These are phyloP conservation scores for Penicillium sp. DNA, from an alignment of 2,329 filamentous ascomycete genomes.

Conservation along the genomic window DNA sequence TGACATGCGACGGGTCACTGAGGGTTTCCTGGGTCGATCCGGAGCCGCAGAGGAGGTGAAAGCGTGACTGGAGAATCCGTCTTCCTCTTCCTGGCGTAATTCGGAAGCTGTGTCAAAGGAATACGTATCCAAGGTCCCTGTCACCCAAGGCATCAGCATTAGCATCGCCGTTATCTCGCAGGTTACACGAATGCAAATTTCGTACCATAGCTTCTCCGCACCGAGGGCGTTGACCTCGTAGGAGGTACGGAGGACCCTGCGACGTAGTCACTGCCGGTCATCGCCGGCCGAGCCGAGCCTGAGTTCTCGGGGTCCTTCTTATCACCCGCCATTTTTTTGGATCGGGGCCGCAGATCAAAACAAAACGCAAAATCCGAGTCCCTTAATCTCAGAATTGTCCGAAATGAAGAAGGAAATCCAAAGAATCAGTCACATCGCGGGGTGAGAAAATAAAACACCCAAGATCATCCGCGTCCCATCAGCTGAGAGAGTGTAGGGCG, in stretches of 20 bases:
- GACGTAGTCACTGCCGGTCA: slow-evolving; percentile 6
- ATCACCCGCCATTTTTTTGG: slow-evolving; percentile 20
- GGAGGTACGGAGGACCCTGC: slow-evolving; percentile 6
- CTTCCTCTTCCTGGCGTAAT: slow-evolving; percentile 29
- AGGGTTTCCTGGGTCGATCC: slow-evolving; percentile 65
- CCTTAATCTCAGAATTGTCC: background rate
- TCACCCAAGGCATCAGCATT: slow-evolving; percentile 4
- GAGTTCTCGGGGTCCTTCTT: slow-evolving; percentile 12
- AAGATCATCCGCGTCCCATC: slow-evolving; percentile 12
- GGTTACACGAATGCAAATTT: slow-evolving; percentile 17
- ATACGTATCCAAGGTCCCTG: slow-evolving; percentile 33
- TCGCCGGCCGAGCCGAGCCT: slow-evolving; percentile 12
- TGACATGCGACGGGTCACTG: slow-evolving; percentile 69
- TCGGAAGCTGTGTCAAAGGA: slow-evolving; percentile 23
- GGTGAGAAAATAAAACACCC: slow-evolving; percentile 5
- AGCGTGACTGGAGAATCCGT: slow-evolving; percentile 28
- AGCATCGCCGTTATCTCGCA: background rate
- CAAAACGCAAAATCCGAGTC: slow-evolving; percentile 4
- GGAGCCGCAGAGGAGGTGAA: slow-evolving; percentile 43
- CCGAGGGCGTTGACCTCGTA: slow-evolving; percentile 13
- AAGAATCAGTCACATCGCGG: slow-evolving; percentile 16
- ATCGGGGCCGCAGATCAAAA: slow-evolving; percentile 4
- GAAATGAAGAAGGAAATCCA: background rate
- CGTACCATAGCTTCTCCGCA: slow-evolving; percentile 33
- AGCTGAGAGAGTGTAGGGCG: slow-evolving; percentile 15